These are phyloP conservation scores for Digitaria exilis DNA, from an alignment of 202 grass and related monocot genomes.

Conservation along the genomic window DNA sequence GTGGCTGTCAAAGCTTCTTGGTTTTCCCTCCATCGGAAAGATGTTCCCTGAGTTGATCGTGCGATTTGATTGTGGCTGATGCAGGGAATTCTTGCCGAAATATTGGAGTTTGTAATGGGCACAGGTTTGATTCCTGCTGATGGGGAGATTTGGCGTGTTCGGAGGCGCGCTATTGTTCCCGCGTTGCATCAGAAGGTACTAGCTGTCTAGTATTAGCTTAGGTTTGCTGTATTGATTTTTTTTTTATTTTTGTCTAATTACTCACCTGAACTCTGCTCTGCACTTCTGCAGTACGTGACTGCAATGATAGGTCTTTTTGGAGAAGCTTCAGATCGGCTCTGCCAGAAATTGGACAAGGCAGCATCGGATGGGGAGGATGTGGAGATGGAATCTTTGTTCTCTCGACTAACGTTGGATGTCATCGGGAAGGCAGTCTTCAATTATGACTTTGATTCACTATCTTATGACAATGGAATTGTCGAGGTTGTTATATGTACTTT, in stretches of 20 bases:
- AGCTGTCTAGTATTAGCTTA: not conserved
- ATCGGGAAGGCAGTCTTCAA: slow-evolving; percentile 98
- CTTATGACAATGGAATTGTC: slow-evolving; percentile 92
- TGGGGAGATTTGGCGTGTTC: slow-evolving; percentile 83
- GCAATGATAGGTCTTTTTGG: slow-evolving; percentile 89
- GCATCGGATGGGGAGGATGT: slow-evolving; percentile 75
- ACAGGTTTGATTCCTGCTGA: slow-evolving; percentile 92
- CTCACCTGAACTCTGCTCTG: slow-evolving; percentile 7
- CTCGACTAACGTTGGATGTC: slow-evolving; percentile 83
- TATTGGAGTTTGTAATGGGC: slow-evolving; percentile 96
- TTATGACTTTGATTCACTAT: slow-evolving; percentile 95
- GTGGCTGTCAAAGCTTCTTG: not conserved
- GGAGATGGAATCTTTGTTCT: slow-evolving; percentile 97
- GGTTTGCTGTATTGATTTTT: not conserved
- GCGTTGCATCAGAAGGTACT: slow-evolving; percentile 91
- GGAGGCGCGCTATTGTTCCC: slow-evolving; percentile 91
- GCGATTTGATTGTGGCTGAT: slow-evolving; percentile 42
- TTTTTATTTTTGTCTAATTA: slow-evolving; percentile 6
- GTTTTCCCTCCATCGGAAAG: not conserved
- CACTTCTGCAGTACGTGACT: slow-evolving; percentile 84
- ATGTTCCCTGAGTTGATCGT: not conserved
- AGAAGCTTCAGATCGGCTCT: slow-evolving; percentile 75
- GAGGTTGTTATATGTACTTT: slow-evolving; percentile 58
- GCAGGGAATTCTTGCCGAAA: slow-evolving; percentile 87
- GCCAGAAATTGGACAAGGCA: slow-evolving; percentile 80